These are phyloP conservation scores for Singerocomus inundabilis DNA, from an alignment of 1,284 basidiomycete genomes.

Conservation along the genomic window DNA sequence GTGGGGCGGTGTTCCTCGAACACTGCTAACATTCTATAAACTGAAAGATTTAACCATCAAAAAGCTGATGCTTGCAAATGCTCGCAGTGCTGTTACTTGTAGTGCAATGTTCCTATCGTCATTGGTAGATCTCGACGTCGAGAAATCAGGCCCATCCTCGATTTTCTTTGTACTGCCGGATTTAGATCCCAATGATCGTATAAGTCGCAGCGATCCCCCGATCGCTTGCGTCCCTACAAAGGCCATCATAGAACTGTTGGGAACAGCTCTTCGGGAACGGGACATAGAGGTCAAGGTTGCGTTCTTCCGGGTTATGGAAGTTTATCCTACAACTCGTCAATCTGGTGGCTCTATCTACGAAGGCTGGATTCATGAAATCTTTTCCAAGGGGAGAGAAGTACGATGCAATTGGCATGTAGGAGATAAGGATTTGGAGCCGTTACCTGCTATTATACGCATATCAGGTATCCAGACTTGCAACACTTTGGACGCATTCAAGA, in stretches of 20 bases:
- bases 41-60: accelerated
- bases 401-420: not conserved
- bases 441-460: not conserved
- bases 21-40: not conserved
- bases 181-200: too few relatives aligned
- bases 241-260: not conserved
- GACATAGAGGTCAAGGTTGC: not conserved
- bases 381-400: not conserved
- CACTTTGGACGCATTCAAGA: not conserved
- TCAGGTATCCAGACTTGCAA: too few relatives aligned
- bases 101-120: accelerated
- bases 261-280: not conserved
- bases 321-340: not conserved
- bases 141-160: too few relatives aligned
- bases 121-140: too few relatives aligned
- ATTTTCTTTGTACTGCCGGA: too few relatives aligned
- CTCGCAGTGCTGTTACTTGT: not conserved
- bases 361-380: slow-evolving; percentile 6
- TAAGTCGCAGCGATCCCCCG: not conserved
- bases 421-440: too few relatives aligned
- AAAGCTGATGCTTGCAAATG: too few relatives aligned
- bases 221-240: not conserved
- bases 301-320: not conserved
- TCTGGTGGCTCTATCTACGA: not conserved
- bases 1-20: slow-evolving; percentile 1